These are phyloP conservation scores for Aureobasidium sp. DNA, from an alignment of 2,329 filamentous ascomycete genomes.

Conservation along the genomic window DNA sequence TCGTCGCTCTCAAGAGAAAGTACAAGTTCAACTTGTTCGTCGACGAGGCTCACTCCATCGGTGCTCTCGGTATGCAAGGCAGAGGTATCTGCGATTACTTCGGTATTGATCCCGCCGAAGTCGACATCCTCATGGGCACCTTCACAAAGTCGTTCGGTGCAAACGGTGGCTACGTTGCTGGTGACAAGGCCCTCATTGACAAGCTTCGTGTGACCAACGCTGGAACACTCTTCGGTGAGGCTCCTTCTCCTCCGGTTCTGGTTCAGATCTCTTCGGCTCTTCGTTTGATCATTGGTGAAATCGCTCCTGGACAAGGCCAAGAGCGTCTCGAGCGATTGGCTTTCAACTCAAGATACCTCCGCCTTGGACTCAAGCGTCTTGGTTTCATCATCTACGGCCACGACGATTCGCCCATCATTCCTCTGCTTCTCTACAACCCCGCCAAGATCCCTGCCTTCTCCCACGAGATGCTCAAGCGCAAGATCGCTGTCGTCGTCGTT, in stretches of 20 bases:
- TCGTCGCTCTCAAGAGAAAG: conserved; percentile 79
- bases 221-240: conserved; percentile 78
- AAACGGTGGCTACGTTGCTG: conserved; percentile 92
- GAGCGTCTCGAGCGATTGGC: conserved; percentile 92
- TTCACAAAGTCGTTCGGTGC: conserved; percentile 97
- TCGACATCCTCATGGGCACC: conserved; percentile 97
- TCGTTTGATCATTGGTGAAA: conserved; percentile 80
- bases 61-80: conserved; percentile 79
- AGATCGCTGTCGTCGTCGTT: conserved; percentile 95
- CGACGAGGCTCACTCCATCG: conserved; percentile 94
- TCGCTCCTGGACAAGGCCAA: conserved; percentile 84
- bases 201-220: conserved; percentile 83
- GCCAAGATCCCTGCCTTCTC: conserved; percentile 98
- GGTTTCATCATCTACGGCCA: conserved; percentile 96
- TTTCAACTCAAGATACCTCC: conserved; percentile 98
- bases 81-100: conserved; percentile 98
- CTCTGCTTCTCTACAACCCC: conserved; percentile 91
- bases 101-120: conserved; percentile 74
- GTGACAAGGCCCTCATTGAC: conserved; percentile 83
- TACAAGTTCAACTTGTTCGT: conserved; percentile 97
- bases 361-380: conserved; percentile 90
- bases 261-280: conserved; percentile 85
- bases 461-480: conserved; percentile 95
- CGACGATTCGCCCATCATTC: conserved; percentile 96
- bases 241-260: conserved; percentile 78